phyloP scores from a whole-genome alignment of 768 basidiomycete genomes.

The Serpula lacrymans region DNA sequence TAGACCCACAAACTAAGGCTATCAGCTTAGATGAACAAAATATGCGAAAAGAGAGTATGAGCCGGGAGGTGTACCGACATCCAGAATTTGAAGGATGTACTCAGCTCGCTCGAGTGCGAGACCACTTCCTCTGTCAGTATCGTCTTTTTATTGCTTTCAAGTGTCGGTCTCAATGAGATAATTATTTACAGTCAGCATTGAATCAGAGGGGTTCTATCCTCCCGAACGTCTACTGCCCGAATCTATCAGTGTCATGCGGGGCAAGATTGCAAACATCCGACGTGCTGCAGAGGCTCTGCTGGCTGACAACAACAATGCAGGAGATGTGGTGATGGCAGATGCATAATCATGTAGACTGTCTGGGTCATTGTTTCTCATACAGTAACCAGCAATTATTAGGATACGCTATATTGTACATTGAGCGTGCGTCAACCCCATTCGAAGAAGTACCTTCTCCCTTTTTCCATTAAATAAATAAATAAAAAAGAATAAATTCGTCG shows the following conservation, averaged over 20 bases:
- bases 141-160: neutral
- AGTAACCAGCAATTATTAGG: no score
- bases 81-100: slow-evolving; percentile 86
- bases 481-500: no score
- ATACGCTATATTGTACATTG: no score
- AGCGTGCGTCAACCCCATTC: no score
- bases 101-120: slow-evolving; percentile 79
- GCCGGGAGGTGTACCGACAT: slow-evolving; percentile 88
- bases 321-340: slow-evolving; percentile 56
- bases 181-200: slow-evolving; percentile 66
- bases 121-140: slow-evolving; percentile 87
- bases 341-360: slow-evolving; percentile 20
- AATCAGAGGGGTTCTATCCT: slow-evolving; percentile 85
- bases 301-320: slow-evolving; percentile 34
- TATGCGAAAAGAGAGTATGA: slow-evolving; percentile 84
- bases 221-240: slow-evolving; percentile 83
- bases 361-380: no score
- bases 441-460: no score
- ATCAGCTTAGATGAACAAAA: slow-evolving; percentile 61
- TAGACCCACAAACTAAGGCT: slow-evolving; percentile 53
- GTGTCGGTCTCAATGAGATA: neutral
- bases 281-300: slow-evolving; percentile 58
- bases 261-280: slow-evolving; percentile 64
- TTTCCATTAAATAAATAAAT: no score
- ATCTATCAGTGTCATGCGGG: slow-evolving; percentile 75